A percentile compares a stretch with the other conserved stretches of the same genome.
Evolutionary conservation across 306 rosid species (phyloP).

Genomic region (Rosa rugosa): DNA sequence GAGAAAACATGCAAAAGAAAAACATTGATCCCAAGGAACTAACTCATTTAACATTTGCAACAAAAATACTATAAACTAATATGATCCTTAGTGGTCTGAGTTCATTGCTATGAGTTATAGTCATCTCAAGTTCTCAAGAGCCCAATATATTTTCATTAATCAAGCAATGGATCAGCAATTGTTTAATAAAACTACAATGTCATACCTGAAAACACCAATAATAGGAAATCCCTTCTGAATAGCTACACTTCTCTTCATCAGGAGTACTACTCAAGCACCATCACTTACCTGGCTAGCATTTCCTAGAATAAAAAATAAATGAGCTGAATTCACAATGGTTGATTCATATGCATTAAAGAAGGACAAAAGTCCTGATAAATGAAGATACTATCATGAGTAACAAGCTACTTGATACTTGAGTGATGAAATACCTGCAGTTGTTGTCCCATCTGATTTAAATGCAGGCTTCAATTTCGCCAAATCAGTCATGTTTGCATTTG

Average conservation of each 20-base stretch:
- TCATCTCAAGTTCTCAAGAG: neutral
- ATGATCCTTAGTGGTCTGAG: neutral
- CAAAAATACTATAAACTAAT: neutral
- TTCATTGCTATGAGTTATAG: neutral
- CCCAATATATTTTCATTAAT: neutral
- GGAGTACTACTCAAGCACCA: slow-evolving; percentile 94
- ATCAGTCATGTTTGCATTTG: slow-evolving; percentile 52
- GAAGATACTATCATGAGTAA: slow-evolving; percentile 5
- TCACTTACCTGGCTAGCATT: slow-evolving; percentile 93
- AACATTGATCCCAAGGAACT: neutral
- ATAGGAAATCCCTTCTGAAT: slow-evolving; percentile 76
- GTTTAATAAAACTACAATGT: neutral
- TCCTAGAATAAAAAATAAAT: slow-evolving; percentile 44
- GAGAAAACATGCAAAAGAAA: neutral
- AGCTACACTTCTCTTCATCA: slow-evolving; percentile 86
- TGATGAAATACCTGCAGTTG: slow-evolving; percentile 68
- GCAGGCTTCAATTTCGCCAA: slow-evolving; percentile 84
- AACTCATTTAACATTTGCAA: neutral
- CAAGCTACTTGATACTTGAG: slow-evolving; percentile 11
- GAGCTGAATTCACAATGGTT: neutral
- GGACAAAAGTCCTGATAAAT: neutral
- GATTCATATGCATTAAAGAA: neutral
- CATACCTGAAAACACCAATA: slow-evolving; percentile 78
- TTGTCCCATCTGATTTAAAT: slow-evolving; percentile 69
- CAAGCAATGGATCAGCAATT: neutral